Conservation (phyloP, 768 basidiomycete species). For the Lactarius deliciosus region DNA sequence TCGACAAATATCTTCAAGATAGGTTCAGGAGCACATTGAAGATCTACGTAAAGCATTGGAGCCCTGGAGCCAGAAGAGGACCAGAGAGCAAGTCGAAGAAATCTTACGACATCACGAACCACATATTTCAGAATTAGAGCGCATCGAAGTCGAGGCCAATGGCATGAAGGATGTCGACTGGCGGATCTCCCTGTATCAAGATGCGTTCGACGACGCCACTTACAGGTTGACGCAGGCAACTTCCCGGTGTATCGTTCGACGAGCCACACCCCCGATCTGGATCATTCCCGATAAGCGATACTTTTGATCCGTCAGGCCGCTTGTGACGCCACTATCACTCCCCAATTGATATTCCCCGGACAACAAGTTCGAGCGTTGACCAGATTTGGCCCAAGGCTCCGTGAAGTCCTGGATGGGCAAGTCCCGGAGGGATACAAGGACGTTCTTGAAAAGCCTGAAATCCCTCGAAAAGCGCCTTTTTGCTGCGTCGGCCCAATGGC, state of each 20-base stretch:
- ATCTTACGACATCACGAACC: too few species aligned
- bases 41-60: conserved; percentile 9
- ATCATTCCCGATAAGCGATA: neutral
- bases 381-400: neutral
- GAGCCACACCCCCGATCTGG: neutral
- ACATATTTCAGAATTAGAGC: too few species aligned
- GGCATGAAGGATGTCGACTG: too few species aligned
- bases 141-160: too few species aligned
- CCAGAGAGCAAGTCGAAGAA: too few species aligned
- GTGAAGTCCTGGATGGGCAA: too few species aligned
- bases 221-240: conserved; percentile 4
- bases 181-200: neutral
- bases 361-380: neutral
- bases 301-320: neutral
- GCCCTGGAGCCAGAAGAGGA: too few species aligned
- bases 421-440: too few species aligned
- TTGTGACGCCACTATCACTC: neutral
- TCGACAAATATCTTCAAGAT: conserved; percentile 4
- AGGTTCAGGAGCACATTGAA: neutral
- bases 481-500: too few species aligned
- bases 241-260: conserved; percentile 2
- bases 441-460: too few species aligned
- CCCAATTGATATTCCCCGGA: neutral
- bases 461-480: too few species aligned
- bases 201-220: conserved; percentile 1